Percentiles rank a stretch among this genome's conserved stretches.
These are phyloP conservation scores for Candida schatavii DNA, from an alignment of 805 yeast species.

Conservation along the genomic window DNA sequence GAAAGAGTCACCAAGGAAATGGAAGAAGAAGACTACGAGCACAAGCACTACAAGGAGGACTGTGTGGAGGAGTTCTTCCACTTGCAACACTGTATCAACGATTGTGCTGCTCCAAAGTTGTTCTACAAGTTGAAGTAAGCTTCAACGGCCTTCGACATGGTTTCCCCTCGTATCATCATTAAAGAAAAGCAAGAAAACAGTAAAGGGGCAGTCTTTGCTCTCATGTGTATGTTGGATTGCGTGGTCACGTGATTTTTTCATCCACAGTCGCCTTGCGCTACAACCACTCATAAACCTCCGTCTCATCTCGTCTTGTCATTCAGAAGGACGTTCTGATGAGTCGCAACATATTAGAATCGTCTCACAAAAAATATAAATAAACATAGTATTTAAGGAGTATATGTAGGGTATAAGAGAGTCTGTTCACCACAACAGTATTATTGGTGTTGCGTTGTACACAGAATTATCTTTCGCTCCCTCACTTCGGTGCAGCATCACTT, in stretches of 20 bases:
- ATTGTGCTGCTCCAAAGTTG: constrained; percentile 86
- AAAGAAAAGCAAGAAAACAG: neutral
- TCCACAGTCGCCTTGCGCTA: neutral
- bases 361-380: too few species aligned
- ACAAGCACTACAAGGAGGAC: constrained; percentile 85
- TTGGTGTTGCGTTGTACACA: too few species aligned
- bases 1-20: constrained; percentile 89
- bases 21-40: constrained; percentile 82
- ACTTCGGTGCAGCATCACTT: too few species aligned
- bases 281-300: neutral
- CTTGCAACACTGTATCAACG: constrained; percentile 88
- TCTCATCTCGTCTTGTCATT: neutral
- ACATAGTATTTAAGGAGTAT: neutral
- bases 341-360: neutral
- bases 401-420: too few species aligned
- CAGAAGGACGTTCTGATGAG: neutral
- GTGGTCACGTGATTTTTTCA: neutral
- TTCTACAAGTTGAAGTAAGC: constrained; percentile 78
- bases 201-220: too few species aligned
- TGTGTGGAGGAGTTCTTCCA: constrained; percentile 98
- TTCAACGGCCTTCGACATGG: too few species aligned
- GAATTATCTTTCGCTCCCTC: too few species aligned
- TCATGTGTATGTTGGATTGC: too few species aligned
- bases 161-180: too few species aligned
- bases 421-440: too few species aligned